Conservation (phyloP, 108 stramenopile genomes). For the Chaetoceros muelleri region DNA sequence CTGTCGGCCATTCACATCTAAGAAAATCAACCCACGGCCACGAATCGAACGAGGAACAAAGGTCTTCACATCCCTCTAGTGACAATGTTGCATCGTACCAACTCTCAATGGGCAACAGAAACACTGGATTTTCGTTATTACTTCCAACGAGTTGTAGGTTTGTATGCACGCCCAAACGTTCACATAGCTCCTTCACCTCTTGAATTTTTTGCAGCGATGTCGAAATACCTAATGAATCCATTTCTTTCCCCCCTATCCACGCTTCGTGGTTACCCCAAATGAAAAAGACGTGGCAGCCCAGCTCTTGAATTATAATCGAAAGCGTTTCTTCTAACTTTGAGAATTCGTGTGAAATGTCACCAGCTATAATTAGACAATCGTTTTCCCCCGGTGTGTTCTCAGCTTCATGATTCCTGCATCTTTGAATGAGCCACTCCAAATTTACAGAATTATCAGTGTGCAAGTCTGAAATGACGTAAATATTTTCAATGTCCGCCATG, state of each 20-base stretch:
- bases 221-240: conserved; percentile 8
- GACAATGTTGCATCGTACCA: conserved; percentile 51
- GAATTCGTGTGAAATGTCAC: conserved; percentile 48
- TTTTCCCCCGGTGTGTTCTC: background rate
- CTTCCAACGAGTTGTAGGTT: conserved; percentile 11
- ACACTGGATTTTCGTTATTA: conserved; percentile 6
- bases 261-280: conserved; percentile 56
- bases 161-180: conserved; percentile 26
- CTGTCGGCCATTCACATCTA: conserved; percentile 27
- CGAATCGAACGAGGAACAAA: conserved; percentile 27
- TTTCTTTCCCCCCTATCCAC: conserved; percentile 19
- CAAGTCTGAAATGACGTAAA: conserved; percentile 37
- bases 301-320: conserved; percentile 3
- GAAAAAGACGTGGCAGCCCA: conserved; percentile 27
- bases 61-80: conserved; percentile 20
- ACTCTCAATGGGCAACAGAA: conserved; percentile 26
- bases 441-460: conserved; percentile 42
- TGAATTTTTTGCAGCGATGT: conserved; percentile 22
- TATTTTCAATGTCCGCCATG: conserved; percentile 4
- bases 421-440: conserved; percentile 29
- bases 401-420: conserved; percentile 1
- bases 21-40: conserved; percentile 58
- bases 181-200: conserved; percentile 18
- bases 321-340: conserved; percentile 18
- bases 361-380: conserved; percentile 35